Evolutionary conservation across 306 rosid species (phyloP).

Genomic region (Rosa persica): DNA sequence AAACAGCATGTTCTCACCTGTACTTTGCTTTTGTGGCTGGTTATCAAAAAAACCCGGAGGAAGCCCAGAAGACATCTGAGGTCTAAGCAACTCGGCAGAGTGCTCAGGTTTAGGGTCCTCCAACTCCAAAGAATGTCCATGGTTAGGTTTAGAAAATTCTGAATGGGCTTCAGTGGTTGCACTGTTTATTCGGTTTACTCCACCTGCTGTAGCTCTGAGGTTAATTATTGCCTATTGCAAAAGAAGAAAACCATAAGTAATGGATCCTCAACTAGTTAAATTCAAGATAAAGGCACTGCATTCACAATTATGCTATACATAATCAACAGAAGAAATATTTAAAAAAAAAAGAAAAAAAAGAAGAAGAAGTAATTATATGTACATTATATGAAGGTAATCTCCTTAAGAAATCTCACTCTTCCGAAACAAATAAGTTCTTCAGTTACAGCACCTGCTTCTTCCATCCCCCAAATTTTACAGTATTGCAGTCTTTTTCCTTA

Average conservation of each 20-base stretch:
- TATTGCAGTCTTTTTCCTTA: background rate
- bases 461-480: background rate
- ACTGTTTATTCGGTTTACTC: slow-evolving; percentile 40
- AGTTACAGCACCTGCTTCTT: background rate
- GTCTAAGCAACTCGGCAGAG: slow-evolving; percentile 39
- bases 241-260: slow-evolving; percentile 26
- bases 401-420: background rate
- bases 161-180: slow-evolving; percentile 42
- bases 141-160: slow-evolving; percentile 36
- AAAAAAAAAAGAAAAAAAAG: background rate
- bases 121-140: slow-evolving; percentile 38
- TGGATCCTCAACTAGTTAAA: slow-evolving; percentile 13
- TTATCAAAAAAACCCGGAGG: slow-evolving; percentile 77
- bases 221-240: slow-evolving; percentile 58
- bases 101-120: slow-evolving; percentile 28
- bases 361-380: background rate
- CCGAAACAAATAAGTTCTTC: background rate
- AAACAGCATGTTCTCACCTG: slow-evolving; percentile 37
- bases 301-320: background rate
- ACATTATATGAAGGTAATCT: too few relatives aligned
- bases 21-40: slow-evolving; percentile 40
- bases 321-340: background rate
- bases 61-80: slow-evolving; percentile 58
- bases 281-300: background rate
- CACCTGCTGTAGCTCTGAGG: slow-evolving; percentile 72